Conservation (phyloP, 176 grass and related monocot genomes). For the Zizania latifolia region DNA sequence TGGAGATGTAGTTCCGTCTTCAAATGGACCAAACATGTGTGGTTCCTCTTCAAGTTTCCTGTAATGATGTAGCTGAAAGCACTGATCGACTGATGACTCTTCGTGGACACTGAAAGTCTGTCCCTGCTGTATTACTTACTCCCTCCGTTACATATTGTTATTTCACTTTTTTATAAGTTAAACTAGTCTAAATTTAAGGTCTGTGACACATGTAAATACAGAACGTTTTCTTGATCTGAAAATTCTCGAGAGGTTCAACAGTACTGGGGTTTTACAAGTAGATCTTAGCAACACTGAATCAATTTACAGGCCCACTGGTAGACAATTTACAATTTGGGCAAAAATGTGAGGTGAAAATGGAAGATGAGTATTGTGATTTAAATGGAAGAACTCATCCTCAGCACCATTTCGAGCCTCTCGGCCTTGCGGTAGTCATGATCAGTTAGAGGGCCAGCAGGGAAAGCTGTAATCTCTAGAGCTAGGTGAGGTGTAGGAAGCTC, state of each 20-base stretch:
- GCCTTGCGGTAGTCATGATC: constrained; percentile 86
- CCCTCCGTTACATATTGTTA: too few species aligned
- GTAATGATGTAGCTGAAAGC: constrained; percentile 10
- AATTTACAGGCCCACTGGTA: constrained; percentile 46
- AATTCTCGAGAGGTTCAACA: constrained; percentile 26
- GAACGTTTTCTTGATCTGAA: constrained; percentile 15
- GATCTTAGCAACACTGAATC: constrained; percentile 26
- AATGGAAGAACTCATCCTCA: constrained; percentile 74
- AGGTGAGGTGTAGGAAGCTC: constrained; percentile 89
- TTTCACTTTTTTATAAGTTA: too few species aligned
- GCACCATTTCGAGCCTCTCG: constrained; percentile 82
- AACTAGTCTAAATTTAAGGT: too few species aligned
- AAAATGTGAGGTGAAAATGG: constrained; percentile 10
- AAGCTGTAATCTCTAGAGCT: constrained; percentile 82
- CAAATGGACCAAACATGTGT: constrained; percentile 23
- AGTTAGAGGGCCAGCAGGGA: constrained; percentile 74
- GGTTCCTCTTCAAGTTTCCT: not conserved
- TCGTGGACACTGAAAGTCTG: not conserved
- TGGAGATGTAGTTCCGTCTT: constrained; percentile 23
- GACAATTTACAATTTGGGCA: constrained; percentile 48
- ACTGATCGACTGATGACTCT: constrained; percentile 2
- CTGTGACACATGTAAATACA: not conserved
- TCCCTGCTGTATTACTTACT: not conserved
- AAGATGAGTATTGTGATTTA: constrained; percentile 35
- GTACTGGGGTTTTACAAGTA: constrained; percentile 16